Evolutionary conservation across 2,329 filamentous ascomycete species (phyloP).

Genomic region (Cladosporium phlei): DNA sequence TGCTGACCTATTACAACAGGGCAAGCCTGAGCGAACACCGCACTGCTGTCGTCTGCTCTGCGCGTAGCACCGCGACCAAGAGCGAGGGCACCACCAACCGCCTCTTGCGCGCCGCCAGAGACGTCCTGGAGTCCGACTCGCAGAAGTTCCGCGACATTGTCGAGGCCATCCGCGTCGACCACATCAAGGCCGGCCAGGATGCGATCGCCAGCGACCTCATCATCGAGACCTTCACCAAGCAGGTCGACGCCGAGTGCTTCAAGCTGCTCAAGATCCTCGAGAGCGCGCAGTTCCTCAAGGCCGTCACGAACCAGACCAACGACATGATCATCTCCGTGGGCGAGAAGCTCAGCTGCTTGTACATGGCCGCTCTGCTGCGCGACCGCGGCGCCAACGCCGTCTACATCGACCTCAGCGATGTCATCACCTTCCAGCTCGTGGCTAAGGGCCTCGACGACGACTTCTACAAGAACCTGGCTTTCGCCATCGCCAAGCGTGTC

Average conservation of each 20-base stretch:
- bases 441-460: constrained; percentile 41
- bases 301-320: constrained; percentile 48
- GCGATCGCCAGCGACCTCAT: constrained; percentile 35
- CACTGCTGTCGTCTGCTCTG: constrained; percentile 92
- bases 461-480: constrained; percentile 44
- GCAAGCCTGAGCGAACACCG: constrained; percentile 59
- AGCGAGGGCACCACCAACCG: constrained; percentile 91
- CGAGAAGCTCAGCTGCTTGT: constrained; percentile 90
- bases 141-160: constrained; percentile 68
- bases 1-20: constrained; percentile 27
- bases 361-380: constrained; percentile 79
- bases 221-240: constrained; percentile 53
- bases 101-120: constrained; percentile 45
- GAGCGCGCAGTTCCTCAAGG: constrained; percentile 54
- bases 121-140: constrained; percentile 38
- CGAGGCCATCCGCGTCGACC: constrained; percentile 75
- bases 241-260: constrained; percentile 74
- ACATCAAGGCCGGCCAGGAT: constrained; percentile 65
- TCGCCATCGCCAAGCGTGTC: constrained; percentile 39
- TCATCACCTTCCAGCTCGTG: constrained; percentile 59
- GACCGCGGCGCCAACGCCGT: constrained; percentile 78
- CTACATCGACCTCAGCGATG: constrained; percentile 83
- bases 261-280: constrained; percentile 71
- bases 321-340: constrained; percentile 86
- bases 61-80: constrained; percentile 90